Evolutionary conservation across 1,139 yeast species (phyloP).

Genomic region (Scheffersomyces quercinus): DNA sequence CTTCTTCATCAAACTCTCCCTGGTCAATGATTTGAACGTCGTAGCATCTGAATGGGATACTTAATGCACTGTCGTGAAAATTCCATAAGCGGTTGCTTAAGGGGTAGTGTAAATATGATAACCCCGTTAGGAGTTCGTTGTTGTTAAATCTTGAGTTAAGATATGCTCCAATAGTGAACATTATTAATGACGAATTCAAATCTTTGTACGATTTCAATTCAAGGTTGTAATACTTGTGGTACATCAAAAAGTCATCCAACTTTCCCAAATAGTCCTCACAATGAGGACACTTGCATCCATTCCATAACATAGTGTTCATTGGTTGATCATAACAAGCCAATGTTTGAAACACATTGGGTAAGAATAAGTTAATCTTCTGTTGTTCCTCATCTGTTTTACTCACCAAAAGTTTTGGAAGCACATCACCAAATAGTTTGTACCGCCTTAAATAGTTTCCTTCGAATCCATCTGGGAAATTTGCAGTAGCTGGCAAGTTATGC

Average conservation of each 20-base stretch:
- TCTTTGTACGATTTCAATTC: conserved; percentile 51
- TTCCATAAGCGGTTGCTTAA: conserved; percentile 34
- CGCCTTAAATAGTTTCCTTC: conserved; percentile 73
- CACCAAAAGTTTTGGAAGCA: conserved; percentile 45
- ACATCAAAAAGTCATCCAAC: conserved; percentile 59
- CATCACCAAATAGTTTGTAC: conserved; percentile 46
- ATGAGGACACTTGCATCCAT: conserved; percentile 66
- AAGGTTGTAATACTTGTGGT: conserved; percentile 58
- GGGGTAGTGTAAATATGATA: conserved; percentile 24
- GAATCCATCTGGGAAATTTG: conserved; percentile 50
- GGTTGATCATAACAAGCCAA: conserved; percentile 69
- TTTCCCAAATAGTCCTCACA: conserved; percentile 50
- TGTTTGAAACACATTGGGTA: conserved; percentile 60
- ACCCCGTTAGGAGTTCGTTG: conserved; percentile 22
- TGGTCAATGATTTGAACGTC: conserved; percentile 36
- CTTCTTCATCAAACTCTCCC: conserved; percentile 40
- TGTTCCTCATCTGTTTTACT: conserved; percentile 10
- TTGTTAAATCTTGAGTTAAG: conserved; percentile 33
- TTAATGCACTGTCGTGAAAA: conserved; percentile 25
- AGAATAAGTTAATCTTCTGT: conserved; percentile 40
- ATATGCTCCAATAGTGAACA: conserved; percentile 51
- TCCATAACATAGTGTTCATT: conserved; percentile 71
- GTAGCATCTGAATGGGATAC: conserved; percentile 38
- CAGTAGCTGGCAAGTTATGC: conserved; percentile 49
- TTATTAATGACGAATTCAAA: conserved; percentile 56